Percentiles rank a stretch among this genome's conserved stretches.
phyloP scores from a whole-genome alignment of 2,329 filamentous ascomycete genomes.

The Boeremia lycopersici region DNA sequence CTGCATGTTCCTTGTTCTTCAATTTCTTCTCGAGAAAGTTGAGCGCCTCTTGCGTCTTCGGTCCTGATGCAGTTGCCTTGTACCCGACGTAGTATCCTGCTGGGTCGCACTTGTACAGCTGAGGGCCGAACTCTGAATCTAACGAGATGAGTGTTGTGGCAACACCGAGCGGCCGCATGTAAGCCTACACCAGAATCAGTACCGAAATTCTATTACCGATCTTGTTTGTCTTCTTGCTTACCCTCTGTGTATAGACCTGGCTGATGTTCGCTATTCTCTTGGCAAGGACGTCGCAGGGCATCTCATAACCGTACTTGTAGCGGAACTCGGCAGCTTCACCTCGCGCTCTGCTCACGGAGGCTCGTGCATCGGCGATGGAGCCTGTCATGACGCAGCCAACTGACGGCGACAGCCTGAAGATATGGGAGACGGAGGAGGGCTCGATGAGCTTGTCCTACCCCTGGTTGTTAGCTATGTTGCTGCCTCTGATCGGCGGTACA shows the following conservation, averaged over 20 bases:
- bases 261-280: conserved; percentile 99
- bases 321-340: conserved; percentile 96
- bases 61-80: conserved; percentile 95
- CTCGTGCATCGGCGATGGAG: conserved; percentile 95
- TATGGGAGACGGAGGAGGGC: conserved; percentile 92
- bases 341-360: conserved; percentile 89
- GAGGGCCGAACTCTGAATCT: conserved; percentile 88
- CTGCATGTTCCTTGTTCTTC: conserved; percentile 96
- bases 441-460: conserved; percentile 97
- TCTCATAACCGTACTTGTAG: conserved; percentile 99
- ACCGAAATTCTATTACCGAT: conserved; percentile 3
- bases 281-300: conserved; percentile 95
- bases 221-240: conserved; percentile 53
- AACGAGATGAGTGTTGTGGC: conserved; percentile 94
- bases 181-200: conserved; percentile 66
- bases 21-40: conserved; percentile 99
- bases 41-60: conserved; percentile 97
- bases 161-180: conserved; percentile 97
- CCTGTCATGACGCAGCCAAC: conserved; percentile 99
- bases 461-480: conserved; percentile 16
- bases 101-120: conserved; percentile 98
- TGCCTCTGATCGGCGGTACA: conserved; percentile 7
- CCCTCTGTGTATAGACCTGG: conserved; percentile 97
- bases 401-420: conserved; percentile 94
- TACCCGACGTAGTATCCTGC: conserved; percentile 98